Evolutionary conservation across 306 rosid species (phyloP), one percentile per base, ranked within the genome.

Genomic region (Citrullus colocynthis): DNA sequence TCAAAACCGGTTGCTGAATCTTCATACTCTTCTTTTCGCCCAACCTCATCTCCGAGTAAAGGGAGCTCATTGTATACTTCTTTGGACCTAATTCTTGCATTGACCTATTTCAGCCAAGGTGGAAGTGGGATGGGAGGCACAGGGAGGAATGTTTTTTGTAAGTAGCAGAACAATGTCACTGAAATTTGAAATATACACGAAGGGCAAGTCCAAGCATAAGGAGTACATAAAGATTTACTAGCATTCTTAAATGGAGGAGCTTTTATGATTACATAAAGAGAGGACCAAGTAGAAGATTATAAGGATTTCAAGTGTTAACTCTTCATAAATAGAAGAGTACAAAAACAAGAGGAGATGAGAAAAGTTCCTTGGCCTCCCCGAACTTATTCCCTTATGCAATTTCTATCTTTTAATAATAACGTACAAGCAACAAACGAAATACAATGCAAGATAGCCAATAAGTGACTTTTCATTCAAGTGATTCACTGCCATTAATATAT

Each of bases 1-100:
- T 92, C 98, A 84, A 87, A 88, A 66, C 97, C 99, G 80, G 78
- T 87, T 78, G 90, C 86, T 57, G 93, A 87, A 80, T 96, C 97
- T 18, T 93, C 88, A 82, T 78, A 87, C 73, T 96, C 99, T 80
- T 88, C 98, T 85, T 85, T 91, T 77, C 67, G 66, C 63, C 89
- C 85, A 56, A 76, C 78, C 75, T 87, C 96, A 80, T 86, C 88
- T 81, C 85, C 97, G 49, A 80, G 92, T 11, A 91, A 88, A 80
- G 86, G 84, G 67, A 82, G 78, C 64, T 86, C 89, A 76, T 84
- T 84, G 66, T 86, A 69, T 78, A 81, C 96, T 85, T 86, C 87
- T 86, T 80, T 96, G 83, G 88, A 88, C 77, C 86, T 89, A 82
- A 75, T 87, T 87, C 91, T 91, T 65, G 91, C 83, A 88, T 78